A percentile compares a stretch with the other conserved stretches of the same genome.
These are phyloP conservation scores for Populus trichocarpa DNA, from an alignment of 441 rosid genomes.

Conservation along the genomic window DNA sequence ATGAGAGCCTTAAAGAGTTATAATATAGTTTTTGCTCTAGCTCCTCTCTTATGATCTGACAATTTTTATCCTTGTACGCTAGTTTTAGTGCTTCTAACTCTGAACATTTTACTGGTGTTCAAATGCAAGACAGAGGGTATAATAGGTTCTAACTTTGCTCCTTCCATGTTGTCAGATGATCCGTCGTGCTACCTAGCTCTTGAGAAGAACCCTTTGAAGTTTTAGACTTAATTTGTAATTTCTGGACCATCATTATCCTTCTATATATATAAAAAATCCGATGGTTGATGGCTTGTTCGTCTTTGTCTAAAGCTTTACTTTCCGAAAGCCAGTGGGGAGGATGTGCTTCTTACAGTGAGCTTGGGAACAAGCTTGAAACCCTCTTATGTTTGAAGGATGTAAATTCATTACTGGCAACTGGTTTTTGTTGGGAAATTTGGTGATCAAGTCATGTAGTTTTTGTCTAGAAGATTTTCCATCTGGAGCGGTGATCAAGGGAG, in stretches of 20 bases:
- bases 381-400: not conserved
- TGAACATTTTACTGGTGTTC: not conserved
- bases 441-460: not conserved
- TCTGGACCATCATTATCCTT: not conserved
- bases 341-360: not conserved
- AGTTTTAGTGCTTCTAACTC: not conserved
- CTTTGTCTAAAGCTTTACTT: not conserved
- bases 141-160: not conserved
- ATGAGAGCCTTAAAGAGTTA: not conserved
- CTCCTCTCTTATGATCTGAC: not conserved
- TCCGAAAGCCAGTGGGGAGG: not conserved
- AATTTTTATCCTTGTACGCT: not conserved
- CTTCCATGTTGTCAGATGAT: not conserved
- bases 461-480: not conserved
- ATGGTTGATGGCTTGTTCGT: not conserved
- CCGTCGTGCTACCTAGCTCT: not conserved
- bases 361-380: not conserved
- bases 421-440: not conserved
- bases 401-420: not conserved
- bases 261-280: not conserved
- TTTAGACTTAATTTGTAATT: not conserved
- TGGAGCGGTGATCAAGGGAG: not conserved
- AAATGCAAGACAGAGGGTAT: not conserved
- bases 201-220: not conserved
- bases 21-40: not conserved